Evolutionary conservation across 805 yeast genomes (phyloP).

Genomic region (Metschnikowia matae): DNA sequence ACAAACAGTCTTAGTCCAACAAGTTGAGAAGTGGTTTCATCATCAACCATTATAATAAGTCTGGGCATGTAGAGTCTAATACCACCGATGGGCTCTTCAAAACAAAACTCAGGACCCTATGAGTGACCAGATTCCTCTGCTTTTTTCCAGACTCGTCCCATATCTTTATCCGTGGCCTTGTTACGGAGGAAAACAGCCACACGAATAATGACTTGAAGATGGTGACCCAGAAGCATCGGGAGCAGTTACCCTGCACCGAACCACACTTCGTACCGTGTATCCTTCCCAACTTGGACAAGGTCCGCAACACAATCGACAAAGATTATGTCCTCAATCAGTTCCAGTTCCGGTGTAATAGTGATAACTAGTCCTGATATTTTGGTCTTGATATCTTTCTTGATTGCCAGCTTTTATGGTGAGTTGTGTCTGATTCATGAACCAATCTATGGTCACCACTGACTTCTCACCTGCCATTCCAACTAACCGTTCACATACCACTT

Average conservation of each 20-base stretch:
- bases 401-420: no score
- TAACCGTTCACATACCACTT: no score
- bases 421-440: no score
- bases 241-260: slow-evolving; percentile 73
- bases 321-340: slow-evolving; percentile 79
- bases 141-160: slow-evolving; percentile 58
- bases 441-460: no score
- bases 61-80: slow-evolving; percentile 90
- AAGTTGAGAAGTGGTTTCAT: slow-evolving; percentile 74
- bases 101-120: slow-evolving; percentile 92
- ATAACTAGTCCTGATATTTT: no score
- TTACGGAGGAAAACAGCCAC: slow-evolving; percentile 24
- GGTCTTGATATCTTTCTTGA: no score
- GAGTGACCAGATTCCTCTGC: slow-evolving; percentile 67
- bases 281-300: slow-evolving; percentile 76
- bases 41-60: slow-evolving; percentile 70
- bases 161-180: slow-evolving; percentile 52
- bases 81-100: slow-evolving; percentile 92
- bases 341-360: slow-evolving; percentile 91
- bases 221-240: slow-evolving; percentile 84
- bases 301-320: slow-evolving; percentile 68
- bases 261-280: slow-evolving; percentile 98
- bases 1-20: slow-evolving; percentile 74
- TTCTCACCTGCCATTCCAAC: no score
- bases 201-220: slow-evolving; percentile 44